Conservation (phyloP, 306 rosid species). For the Ormosia emarginata region DNA sequence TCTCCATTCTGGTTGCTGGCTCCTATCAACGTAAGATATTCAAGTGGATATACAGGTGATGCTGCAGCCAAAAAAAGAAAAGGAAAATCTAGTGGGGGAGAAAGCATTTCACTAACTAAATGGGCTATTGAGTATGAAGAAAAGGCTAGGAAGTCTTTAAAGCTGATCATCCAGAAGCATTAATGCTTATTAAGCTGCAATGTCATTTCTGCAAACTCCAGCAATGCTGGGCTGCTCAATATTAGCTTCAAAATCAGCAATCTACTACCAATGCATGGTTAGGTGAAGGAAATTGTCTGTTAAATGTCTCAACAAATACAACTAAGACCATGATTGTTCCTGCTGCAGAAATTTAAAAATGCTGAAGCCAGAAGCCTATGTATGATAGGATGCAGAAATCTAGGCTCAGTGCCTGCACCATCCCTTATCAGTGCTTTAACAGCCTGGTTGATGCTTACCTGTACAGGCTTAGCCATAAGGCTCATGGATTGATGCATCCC, state of each 20-base stretch:
- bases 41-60: too few species aligned
- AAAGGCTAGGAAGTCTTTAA: background rate
- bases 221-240: background rate
- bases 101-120: background rate
- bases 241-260: background rate
- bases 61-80: too few species aligned
- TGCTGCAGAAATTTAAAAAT: too few species aligned
- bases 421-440: too few species aligned
- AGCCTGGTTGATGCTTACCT: too few species aligned
- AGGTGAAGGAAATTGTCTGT: background rate
- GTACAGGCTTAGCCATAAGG: too few species aligned
- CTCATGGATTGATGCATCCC: too few species aligned
- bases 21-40: background rate
- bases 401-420: too few species aligned
- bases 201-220: background rate
- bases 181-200: background rate
- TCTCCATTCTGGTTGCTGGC: background rate
- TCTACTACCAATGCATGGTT: background rate
- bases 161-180: background rate
- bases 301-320: background rate
- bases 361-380: too few species aligned
- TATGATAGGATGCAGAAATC: too few species aligned
- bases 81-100: background rate
- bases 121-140: background rate
- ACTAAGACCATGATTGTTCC: too few species aligned